phyloP scores from a whole-genome alignment of 768 basidiomycete species.

The Gymnopilus dilepis region DNA sequence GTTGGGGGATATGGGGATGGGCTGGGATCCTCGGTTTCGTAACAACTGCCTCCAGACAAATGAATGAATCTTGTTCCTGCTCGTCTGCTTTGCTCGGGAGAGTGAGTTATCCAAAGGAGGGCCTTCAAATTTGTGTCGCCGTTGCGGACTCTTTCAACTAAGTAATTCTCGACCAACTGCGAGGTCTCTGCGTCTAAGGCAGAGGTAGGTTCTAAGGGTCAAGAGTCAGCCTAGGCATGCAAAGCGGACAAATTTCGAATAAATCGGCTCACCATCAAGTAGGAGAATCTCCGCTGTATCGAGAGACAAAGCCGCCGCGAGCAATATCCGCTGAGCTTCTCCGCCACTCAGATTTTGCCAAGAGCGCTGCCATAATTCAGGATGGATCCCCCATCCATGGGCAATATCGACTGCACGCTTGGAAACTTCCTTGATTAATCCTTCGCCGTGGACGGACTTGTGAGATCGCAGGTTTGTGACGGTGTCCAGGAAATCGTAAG shows the following conservation, averaged over 20 bases:
- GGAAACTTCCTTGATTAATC: slow-evolving; percentile 23
- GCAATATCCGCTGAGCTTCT: slow-evolving; percentile 81
- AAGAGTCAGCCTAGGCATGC: neutral
- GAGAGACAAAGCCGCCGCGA: slow-evolving; percentile 77
- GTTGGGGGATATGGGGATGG: slow-evolving; percentile 19
- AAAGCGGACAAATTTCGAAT: neutral
- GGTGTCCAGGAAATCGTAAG: slow-evolving; percentile 68
- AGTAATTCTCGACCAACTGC: slow-evolving; percentile 64
- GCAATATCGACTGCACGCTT: slow-evolving; percentile 58
- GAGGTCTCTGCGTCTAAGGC: slow-evolving; percentile 79
- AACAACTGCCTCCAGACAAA: slow-evolving; percentile 47
- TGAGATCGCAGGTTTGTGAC: slow-evolving; percentile 60
- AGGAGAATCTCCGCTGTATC: slow-evolving; percentile 80
- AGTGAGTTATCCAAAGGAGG: slow-evolving; percentile 89
- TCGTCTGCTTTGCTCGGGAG: slow-evolving; percentile 76
- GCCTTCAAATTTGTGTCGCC: slow-evolving; percentile 63
- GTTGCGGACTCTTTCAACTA: slow-evolving; percentile 57
- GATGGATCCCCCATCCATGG: slow-evolving; percentile 67
- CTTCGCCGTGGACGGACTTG: slow-evolving; percentile 29
- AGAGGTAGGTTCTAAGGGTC: slow-evolving; percentile 79
- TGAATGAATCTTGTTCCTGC: slow-evolving; percentile 74
- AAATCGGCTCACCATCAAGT: slow-evolving; percentile 65
- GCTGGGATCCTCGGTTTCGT: slow-evolving; percentile 37
- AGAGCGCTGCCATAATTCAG: slow-evolving; percentile 74
- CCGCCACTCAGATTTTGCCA: slow-evolving; percentile 88